phyloP scores from a whole-genome alignment of 331 rosid species.

The Pyracantha coccinea region DNA sequence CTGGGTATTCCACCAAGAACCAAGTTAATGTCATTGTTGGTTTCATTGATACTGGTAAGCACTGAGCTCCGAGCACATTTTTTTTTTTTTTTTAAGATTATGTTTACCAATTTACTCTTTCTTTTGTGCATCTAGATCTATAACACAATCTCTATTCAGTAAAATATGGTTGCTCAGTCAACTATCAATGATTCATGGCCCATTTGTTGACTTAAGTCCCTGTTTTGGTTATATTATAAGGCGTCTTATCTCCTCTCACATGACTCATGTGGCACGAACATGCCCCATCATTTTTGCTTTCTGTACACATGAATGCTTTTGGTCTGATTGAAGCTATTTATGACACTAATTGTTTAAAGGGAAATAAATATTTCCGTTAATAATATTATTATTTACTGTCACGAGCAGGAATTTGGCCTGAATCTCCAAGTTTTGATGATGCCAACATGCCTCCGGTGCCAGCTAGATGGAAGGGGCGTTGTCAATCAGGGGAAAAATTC shows the following conservation, averaged over 20 bases:
- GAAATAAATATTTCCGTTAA: not conserved
- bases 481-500: conserved; percentile 75
- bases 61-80: not conserved
- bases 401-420: conserved; percentile 82
- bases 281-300: not conserved
- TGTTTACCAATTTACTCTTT: not conserved
- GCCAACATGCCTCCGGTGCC: conserved; percentile 70
- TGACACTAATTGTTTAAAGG: not conserved
- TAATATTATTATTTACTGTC: conserved; percentile 18
- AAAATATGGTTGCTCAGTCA: not conserved
- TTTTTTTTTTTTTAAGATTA: not conserved
- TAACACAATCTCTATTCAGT: not conserved
- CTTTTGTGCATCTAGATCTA: not conserved
- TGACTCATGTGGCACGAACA: not conserved
- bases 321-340: not conserved
- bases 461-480: conserved; percentile 54
- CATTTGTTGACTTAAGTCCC: not conserved
- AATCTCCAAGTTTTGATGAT: conserved; percentile 73
- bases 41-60: conserved; percentile 69
- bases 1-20: conserved; percentile 47
- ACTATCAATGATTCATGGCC: not conserved
- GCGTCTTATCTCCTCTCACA: not conserved
- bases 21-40: conserved; percentile 66
- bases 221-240: not conserved
- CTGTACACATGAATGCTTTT: not conserved